Conservation (phyloP, 2,329 filamentous ascomycete genomes). For the Teratosphaeria zuluensis region DNA sequence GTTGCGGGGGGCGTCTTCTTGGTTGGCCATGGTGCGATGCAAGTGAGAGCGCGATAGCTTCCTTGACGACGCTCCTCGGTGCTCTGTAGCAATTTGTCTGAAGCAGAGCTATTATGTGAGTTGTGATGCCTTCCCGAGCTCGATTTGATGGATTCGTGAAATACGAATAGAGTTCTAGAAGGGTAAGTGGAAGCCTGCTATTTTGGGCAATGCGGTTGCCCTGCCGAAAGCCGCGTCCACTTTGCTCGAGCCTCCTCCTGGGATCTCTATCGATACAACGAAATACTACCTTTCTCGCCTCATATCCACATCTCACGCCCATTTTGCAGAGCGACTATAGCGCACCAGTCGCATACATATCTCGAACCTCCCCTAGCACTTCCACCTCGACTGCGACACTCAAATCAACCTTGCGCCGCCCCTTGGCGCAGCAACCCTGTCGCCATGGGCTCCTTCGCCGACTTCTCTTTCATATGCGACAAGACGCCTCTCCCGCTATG, state of each 20-base stretch:
- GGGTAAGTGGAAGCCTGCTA: background rate
- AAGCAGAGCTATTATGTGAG: background rate
- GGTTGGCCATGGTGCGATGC: slow-evolving; percentile 9
- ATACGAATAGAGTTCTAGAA: background rate
- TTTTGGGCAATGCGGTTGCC: background rate
- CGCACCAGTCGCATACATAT: background rate
- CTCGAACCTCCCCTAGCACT: background rate
- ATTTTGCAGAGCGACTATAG: background rate
- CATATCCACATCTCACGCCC: background rate
- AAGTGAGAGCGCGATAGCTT: too few species aligned
- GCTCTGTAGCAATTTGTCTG: too few species aligned
- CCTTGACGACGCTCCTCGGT: too few species aligned
- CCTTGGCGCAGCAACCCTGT: background rate
- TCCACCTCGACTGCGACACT: background rate
- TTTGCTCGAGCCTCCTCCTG: background rate
- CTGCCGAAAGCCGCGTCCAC: background rate
- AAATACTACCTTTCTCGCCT: background rate
- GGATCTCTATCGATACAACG: background rate
- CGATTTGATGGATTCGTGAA: background rate
- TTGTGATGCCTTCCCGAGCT: too few species aligned
- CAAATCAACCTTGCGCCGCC: background rate
- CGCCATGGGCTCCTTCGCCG: slow-evolving; percentile 54
- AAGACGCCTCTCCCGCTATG: slow-evolving; percentile 81
- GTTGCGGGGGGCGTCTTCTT: slow-evolving; percentile 26
- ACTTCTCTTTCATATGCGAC: slow-evolving; percentile 78